These are phyloP conservation scores for Sedum album DNA, from an alignment of 164 flowering plant species.

Conservation along the genomic window DNA sequence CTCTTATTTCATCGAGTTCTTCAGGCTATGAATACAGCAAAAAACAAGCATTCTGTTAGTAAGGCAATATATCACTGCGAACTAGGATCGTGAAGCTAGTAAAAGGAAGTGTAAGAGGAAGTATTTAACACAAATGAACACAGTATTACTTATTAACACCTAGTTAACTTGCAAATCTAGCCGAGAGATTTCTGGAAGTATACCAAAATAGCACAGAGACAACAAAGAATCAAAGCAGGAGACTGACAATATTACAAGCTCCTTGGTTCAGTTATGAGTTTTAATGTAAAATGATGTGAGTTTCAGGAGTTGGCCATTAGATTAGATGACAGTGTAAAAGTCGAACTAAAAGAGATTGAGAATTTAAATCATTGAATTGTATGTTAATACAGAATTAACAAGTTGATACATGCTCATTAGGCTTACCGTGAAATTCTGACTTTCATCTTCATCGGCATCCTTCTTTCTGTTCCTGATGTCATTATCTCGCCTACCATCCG, in stretches of 20 bases:
- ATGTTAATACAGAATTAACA: neutral
- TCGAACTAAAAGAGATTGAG: conserved; percentile 11
- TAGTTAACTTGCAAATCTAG: neutral
- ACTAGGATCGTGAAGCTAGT: neutral
- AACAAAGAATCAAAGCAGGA: neutral
- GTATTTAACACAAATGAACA: neutral
- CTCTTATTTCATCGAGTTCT: conserved; percentile 66
- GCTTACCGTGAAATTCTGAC: conserved; percentile 54
- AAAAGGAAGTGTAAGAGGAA: neutral
- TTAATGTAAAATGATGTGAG: neutral
- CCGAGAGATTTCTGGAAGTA: neutral
- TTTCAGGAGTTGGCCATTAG: neutral
- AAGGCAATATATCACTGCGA: neutral
- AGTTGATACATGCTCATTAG: neutral
- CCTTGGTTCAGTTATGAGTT: neutral
- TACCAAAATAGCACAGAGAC: neutral
- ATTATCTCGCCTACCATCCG: conserved; percentile 66
- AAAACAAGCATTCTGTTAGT: neutral
- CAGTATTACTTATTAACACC: neutral
- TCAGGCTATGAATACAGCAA: conserved; percentile 41
- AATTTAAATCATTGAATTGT: conserved; percentile 3
- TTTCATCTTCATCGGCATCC: conserved; percentile 66
- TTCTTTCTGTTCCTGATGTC: conserved; percentile 68
- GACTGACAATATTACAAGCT: neutral
- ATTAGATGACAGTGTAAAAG: neutral